Evolutionary conservation across 2,329 filamentous ascomycete species (phyloP).

Genomic region (Capronia coronata): DNA sequence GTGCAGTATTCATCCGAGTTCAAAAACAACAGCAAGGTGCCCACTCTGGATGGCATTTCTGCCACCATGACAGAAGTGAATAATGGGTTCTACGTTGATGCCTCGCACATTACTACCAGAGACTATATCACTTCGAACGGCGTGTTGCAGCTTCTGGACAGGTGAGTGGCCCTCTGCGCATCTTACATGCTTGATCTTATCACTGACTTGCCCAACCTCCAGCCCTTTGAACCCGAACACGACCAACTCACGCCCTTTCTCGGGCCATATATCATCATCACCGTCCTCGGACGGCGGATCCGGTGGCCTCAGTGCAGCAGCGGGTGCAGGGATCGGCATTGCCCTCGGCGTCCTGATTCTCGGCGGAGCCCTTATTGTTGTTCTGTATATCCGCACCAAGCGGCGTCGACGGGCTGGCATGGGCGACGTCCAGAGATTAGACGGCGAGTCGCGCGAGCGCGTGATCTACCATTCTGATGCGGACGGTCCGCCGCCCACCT

Average conservation of each 20-base stretch:
- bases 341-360: slow-evolving; percentile 21
- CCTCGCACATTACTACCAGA: slow-evolving; percentile 45
- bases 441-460: slow-evolving; percentile 8
- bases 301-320: slow-evolving; percentile 16
- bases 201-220: neutral
- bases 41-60: slow-evolving; percentile 41
- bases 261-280: too few species aligned
- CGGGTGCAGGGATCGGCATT: slow-evolving; percentile 23
- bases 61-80: slow-evolving; percentile 43
- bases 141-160: slow-evolving; percentile 54
- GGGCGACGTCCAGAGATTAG: slow-evolving; percentile 3
- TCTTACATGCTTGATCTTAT: neutral
- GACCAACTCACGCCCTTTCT: slow-evolving; percentile 6
- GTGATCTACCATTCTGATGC: slow-evolving; percentile 1
- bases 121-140: slow-evolving; percentile 51
- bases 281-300: slow-evolving; percentile 3
- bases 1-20: slow-evolving; percentile 49
- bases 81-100: slow-evolving; percentile 45
- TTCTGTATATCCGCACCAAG: slow-evolving; percentile 17
- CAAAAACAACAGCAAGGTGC: slow-evolving; percentile 35
- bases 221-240: slow-evolving; percentile 22
- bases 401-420: slow-evolving; percentile 8
- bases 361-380: slow-evolving; percentile 15
- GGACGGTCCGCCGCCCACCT: slow-evolving; percentile 17
- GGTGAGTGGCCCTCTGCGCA: slow-evolving; percentile 36